phyloP scores from a whole-genome alignment of 2,329 filamentous ascomycete genomes.

The Aspergillus puulaauensis region DNA sequence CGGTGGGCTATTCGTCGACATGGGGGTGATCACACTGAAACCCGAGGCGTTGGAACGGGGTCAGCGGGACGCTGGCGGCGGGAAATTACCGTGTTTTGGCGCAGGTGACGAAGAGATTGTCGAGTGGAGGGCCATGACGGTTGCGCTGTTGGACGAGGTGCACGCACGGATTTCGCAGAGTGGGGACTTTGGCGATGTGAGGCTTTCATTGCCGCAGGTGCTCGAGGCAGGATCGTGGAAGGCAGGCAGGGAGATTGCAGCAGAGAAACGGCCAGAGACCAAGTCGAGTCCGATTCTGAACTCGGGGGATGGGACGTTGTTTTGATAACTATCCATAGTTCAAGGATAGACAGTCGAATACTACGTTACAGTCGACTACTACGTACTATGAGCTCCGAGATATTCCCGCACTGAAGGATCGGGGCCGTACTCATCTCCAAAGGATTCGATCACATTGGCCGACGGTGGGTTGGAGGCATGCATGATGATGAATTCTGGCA shows the following conservation, averaged over 20 bases:
- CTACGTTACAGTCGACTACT: no score
- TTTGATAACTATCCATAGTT: conserved; percentile 20
- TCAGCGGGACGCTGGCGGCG: conserved; percentile 42
- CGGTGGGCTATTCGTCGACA: conserved; percentile 66
- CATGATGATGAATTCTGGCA: no score
- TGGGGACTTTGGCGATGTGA: conserved; percentile 35
- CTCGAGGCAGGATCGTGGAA: conserved; percentile 58
- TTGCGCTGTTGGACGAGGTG: conserved; percentile 59
- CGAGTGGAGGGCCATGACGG: conserved; percentile 65
- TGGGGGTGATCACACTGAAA: conserved; percentile 55
- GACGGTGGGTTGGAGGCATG: no score
- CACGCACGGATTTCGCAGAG: conserved; percentile 49
- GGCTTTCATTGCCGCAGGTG: conserved; percentile 51
- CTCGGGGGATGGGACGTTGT: conserved; percentile 41
- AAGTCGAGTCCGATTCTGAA: conserved; percentile 41
- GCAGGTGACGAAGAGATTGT: conserved; percentile 62
- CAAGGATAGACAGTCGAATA: no score
- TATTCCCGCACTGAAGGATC: no score
- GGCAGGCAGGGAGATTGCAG: conserved; percentile 39
- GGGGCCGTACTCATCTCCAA: no score
- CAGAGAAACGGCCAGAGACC: conserved; percentile 30
- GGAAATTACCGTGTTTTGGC: conserved; percentile 50
- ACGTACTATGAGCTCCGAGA: no score
- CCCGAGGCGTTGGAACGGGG: conserved; percentile 45
- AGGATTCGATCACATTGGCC: no score